Evolutionary conservation across 2,329 filamentous ascomycete genomes (phyloP).

Genomic region (Shiraia sp.): DNA sequence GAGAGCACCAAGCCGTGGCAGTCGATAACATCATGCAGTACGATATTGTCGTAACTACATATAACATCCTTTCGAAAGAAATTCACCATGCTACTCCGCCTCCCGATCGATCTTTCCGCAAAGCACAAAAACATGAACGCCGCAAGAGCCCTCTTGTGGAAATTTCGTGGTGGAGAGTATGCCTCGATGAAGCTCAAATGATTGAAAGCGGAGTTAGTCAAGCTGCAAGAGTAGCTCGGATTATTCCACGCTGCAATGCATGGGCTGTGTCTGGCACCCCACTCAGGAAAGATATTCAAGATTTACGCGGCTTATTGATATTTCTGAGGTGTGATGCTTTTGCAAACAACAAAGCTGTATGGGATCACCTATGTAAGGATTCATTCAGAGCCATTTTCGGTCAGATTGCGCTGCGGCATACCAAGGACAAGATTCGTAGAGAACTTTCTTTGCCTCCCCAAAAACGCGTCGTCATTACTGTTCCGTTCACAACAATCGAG

Average conservation of each 20-base stretch:
- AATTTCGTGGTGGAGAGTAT: conserved; percentile 85
- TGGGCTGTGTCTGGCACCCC: conserved; percentile 95
- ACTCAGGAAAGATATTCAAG: conserved; percentile 75
- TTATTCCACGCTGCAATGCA: conserved; percentile 81
- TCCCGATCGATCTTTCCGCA: conserved; percentile 70
- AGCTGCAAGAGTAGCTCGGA: conserved; percentile 76
- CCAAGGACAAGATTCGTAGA: conserved; percentile 76
- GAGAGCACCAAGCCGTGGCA: conserved; percentile 43
- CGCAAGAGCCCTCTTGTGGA: conserved; percentile 76
- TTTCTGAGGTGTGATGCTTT: conserved; percentile 83
- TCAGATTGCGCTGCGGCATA: conserved; percentile 78
- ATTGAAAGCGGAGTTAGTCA: conserved; percentile 86
- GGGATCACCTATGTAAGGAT: conserved; percentile 70
- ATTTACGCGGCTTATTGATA: conserved; percentile 77
- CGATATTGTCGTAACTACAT: conserved; percentile 66
- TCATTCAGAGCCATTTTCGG: conserved; percentile 72
- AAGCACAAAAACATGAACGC: conserved; percentile 66
- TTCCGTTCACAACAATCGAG: conserved; percentile 88
- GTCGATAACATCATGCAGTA: conserved; percentile 53
- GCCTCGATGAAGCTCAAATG: conserved; percentile 81
- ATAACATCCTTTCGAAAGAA: conserved; percentile 74
- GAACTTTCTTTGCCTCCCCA: conserved; percentile 82
- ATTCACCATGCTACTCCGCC: conserved; percentile 74
- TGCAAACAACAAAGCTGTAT: conserved; percentile 65
- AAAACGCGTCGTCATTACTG: conserved; percentile 81